Conservation (phyloP, 352 stramenopile genomes). For the Ochromonadaceae sp. region DNA sequence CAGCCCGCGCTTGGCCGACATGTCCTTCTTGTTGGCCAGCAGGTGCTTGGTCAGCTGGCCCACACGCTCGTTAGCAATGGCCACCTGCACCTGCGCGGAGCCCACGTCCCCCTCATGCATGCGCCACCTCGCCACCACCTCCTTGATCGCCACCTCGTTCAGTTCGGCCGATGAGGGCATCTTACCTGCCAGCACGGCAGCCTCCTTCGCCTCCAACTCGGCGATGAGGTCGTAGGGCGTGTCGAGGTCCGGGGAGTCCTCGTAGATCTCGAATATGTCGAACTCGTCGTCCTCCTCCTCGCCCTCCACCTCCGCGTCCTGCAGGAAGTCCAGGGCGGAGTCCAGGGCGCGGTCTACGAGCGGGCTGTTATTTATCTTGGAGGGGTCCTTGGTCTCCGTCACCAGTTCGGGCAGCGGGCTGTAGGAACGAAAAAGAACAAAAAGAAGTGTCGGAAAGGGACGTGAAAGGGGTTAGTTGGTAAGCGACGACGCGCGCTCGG, state of each 20-base stretch:
- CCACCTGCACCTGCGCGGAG: neutral
- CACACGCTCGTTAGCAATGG: neutral
- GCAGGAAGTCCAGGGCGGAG: neutral
- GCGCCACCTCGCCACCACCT: neutral
- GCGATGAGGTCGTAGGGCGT: neutral
- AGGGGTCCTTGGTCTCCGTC: no score
- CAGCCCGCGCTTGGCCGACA: no score
- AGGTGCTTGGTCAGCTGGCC: neutral
- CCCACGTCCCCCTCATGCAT: conserved; percentile 8
- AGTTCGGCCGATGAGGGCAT: neutral
- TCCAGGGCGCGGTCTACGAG: no score
- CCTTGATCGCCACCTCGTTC: neutral
- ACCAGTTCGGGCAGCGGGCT: no score
- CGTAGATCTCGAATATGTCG: neutral
- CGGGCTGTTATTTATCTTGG: no score
- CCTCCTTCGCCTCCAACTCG: neutral
- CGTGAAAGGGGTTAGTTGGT: no score
- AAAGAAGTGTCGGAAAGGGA: no score
- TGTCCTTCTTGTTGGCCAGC: neutral
- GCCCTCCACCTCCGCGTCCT: neutral
- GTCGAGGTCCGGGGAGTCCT: conserved; percentile 2
- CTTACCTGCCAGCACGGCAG: neutral
- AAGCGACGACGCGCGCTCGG: no score
- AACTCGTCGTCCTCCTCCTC: conserved; percentile 6
- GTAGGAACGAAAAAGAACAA: no score